Base-by-base conservation (phyloP, 257 asterid genomes). In the Primulina tabacum region DNA sequence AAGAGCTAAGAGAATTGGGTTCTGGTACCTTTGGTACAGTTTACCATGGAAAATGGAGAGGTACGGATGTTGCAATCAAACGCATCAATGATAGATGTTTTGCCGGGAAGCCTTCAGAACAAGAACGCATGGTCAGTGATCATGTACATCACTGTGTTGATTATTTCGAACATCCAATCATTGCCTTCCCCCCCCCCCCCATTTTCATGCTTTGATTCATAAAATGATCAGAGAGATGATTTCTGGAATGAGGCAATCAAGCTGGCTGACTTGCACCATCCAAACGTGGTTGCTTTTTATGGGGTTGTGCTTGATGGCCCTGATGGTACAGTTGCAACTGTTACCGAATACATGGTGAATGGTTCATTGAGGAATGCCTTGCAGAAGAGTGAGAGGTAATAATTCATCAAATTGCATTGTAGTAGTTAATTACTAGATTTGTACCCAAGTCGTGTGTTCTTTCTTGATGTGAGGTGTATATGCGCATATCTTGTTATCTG, bases 11-110 rank as follows among this genome's bases (percentile, higher is more conserved):
- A 62, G 99, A 94, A 78, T 76, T 94, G 81, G 99, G 99, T 69
- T 94, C 99, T 34, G 99, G 99, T 71, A 94, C 99, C 53, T 94
- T 91, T 80, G 99, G 99, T 71, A 94, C 99, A n/a, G 99, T 94
- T 81, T 94, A 91, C 83, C 97, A 94, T 82, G 99, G 99, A 29
- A 94, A 91, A 86, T 94, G 97, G 99, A 94, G 99, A 77, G 99
- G 99, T 56, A 86, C 97, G 0, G 99, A 94, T 81, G 97, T 94
- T 57, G 99, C 99, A 64, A 89, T 94, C 71, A 94, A 94, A 76
- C 90, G 97, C 72, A 94, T 94, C 56, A 94, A 89, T 62, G 96
- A 89, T 56, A 84, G 99, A 73, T 94, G 99, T 74, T 94, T 94
- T 74, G 84, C 89, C n/a, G 97, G 93, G 72, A 94, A 94, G 82